Conservation (phyloP, 2,329 filamentous ascomycete genomes). For the Acephala macrosclerotiorum region DNA sequence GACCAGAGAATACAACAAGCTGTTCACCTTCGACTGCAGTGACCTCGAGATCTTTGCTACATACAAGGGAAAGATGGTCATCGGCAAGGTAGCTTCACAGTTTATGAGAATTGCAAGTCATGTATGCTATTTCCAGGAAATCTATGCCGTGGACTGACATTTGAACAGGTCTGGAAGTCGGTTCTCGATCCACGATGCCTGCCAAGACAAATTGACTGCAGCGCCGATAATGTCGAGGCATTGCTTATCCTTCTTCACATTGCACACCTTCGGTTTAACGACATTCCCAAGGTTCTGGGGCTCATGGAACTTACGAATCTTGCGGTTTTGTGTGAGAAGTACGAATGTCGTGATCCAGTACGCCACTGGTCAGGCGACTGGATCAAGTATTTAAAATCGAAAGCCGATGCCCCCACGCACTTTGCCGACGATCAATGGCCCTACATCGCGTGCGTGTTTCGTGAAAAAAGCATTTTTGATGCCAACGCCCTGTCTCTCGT, state of each 20-base stretch:
- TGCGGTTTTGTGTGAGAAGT: constrained; percentile 12
- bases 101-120: constrained; percentile 3
- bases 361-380: constrained; percentile 1
- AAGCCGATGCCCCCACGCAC: background rate
- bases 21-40: constrained; percentile 12
- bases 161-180: constrained; percentile 9
- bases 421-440: background rate
- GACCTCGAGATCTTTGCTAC: background rate
- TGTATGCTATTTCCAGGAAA: background rate
- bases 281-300: background rate
- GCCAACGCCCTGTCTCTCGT: background rate
- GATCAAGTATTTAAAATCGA: background rate
- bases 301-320: background rate
- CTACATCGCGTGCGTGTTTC: constrained; percentile 8
- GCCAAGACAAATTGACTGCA: constrained; percentile 2
- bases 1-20: background rate
- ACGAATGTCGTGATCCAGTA: background rate
- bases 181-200: background rate
- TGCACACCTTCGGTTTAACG: constrained; percentile 2
- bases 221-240: constrained; percentile 4
- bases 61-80: background rate
- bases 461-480: constrained; percentile 11
- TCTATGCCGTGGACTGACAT: background rate
- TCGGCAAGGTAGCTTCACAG: constrained; percentile 4
- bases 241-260: constrained; percentile 5